phyloP scores from a whole-genome alignment of 176 grass and related monocot genomes.

The Elymus sibiricus region DNA sequence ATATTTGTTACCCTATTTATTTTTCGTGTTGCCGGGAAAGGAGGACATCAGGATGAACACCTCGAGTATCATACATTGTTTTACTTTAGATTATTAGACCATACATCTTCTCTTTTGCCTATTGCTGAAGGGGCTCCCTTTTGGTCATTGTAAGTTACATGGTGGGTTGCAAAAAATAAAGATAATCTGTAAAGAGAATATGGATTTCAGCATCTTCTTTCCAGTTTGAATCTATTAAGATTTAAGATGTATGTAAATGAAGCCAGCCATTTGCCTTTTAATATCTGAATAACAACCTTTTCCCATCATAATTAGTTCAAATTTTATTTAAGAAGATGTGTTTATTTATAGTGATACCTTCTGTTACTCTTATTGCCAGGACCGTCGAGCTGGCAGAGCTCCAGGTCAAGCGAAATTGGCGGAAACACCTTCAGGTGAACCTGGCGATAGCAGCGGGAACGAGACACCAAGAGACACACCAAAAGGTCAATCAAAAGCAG shows the following conservation, averaged over 20 bases:
- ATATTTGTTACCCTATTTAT: background rate
- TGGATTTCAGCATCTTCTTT: background rate
- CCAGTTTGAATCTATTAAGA: background rate
- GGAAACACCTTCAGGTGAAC: slow-evolving; percentile 42
- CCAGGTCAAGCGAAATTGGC: slow-evolving; percentile 44
- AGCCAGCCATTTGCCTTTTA: background rate
- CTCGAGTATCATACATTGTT: background rate
- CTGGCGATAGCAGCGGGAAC: slow-evolving; percentile 52
- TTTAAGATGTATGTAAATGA: background rate
- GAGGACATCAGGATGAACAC: background rate
- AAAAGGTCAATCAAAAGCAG: slow-evolving; percentile 26
- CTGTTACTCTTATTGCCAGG: slow-evolving; percentile 32
- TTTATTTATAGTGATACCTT: background rate
- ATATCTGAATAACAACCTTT: background rate
- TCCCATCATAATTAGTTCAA: background rate
- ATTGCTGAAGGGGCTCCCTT: background rate
- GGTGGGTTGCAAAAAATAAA: too few species aligned
- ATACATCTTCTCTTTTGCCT: background rate
- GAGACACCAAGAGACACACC: slow-evolving; percentile 44
- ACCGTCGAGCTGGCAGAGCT: slow-evolving; percentile 56
- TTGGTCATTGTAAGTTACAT: background rate
- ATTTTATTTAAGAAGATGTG: background rate
- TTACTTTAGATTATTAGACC: background rate
- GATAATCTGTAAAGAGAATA: too few species aligned
- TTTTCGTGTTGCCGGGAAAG: background rate